Percentiles rank a stretch among this genome's conserved stretches.
These are phyloP conservation scores for Phaeosphaeria sp. DNA, from an alignment of 2,329 filamentous ascomycete genomes.

Conservation along the genomic window DNA sequence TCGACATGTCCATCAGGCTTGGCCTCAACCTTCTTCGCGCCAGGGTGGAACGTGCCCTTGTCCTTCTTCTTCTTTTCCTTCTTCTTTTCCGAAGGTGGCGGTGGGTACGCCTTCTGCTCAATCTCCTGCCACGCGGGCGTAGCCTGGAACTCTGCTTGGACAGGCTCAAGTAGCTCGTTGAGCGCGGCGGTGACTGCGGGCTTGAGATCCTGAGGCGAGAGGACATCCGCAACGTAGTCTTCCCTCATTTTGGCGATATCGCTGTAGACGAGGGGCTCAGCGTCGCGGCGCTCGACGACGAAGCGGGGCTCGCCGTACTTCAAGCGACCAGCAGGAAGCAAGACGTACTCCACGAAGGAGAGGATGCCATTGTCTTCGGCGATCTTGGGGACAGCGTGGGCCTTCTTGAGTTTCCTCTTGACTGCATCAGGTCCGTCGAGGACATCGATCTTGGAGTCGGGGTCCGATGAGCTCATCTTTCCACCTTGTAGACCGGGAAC, in stretches of 20 bases:
- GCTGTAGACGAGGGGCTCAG: slow-evolving; percentile 83
- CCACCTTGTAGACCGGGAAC: slow-evolving; percentile 81
- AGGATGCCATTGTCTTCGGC: slow-evolving; percentile 87
- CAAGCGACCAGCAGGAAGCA: slow-evolving; percentile 78
- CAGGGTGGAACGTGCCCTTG: slow-evolving; percentile 70
- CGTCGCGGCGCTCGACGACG: slow-evolving; percentile 69
- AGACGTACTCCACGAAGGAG: slow-evolving; percentile 83
- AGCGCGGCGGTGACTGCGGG: slow-evolving; percentile 79
- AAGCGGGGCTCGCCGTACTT: slow-evolving; percentile 66
- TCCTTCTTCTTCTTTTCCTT: slow-evolving; percentile 79
- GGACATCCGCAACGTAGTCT: slow-evolving; percentile 81
- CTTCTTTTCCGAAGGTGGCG: slow-evolving; percentile 63
- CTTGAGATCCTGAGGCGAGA: slow-evolving; percentile 89
- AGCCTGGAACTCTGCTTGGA: slow-evolving; percentile 74
- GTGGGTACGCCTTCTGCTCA: slow-evolving; percentile 81
- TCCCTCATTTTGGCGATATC: slow-evolving; percentile 75
- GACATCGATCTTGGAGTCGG: slow-evolving; percentile 90
- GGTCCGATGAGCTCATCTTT: slow-evolving; percentile 78
- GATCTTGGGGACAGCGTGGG: slow-evolving; percentile 75
- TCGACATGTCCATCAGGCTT: slow-evolving; percentile 56
- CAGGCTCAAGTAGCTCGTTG: slow-evolving; percentile 75
- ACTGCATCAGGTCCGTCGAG: slow-evolving; percentile 79
- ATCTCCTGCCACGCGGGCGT: slow-evolving; percentile 82
- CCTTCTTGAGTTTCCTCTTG: slow-evolving; percentile 74
- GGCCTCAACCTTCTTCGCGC: slow-evolving; percentile 47